Evolutionary conservation across 2,329 filamentous ascomycete species (phyloP).

Genomic region (Pseudocercospora fuligena): DNA sequence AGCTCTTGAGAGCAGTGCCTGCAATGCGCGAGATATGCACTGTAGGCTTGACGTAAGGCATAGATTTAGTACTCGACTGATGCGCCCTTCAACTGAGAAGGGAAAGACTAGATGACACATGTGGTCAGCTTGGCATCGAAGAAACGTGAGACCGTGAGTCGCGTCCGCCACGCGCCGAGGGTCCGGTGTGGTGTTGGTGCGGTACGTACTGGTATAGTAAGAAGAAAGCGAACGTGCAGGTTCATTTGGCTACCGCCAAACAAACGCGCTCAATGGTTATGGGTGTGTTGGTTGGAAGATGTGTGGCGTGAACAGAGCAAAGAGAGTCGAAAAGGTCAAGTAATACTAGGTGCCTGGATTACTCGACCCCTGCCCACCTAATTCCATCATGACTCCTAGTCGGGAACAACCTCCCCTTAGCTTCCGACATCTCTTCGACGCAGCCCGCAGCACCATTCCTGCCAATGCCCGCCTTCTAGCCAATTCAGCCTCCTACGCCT

Average conservation of each 20-base stretch:
- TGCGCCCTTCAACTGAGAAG: constrained; percentile 64
- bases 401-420: neutral
- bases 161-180: neutral
- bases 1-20: constrained; percentile 68
- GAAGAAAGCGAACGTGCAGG: constrained; percentile 68
- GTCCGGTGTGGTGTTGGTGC: neutral
- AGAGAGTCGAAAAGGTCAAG: neutral
- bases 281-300: constrained; percentile 14
- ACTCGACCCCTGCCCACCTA: neutral
- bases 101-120: constrained; percentile 47
- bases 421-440: neutral
- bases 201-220: constrained; percentile 22
- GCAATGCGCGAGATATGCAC: constrained; percentile 92
- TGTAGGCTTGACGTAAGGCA: constrained; percentile 73
- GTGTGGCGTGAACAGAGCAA: constrained; percentile 9
- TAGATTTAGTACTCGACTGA: constrained; percentile 72
- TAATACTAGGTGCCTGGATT: neutral
- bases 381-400: no score
- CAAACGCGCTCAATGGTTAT: constrained; percentile 71
- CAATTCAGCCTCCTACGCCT: constrained; percentile 13
- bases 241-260: constrained; percentile 95
- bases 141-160: neutral
- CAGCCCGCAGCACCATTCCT: neutral
- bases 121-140: constrained; percentile 28
- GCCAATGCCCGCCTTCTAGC: neutral